Evolutionary conservation across 1,284 basidiomycete genomes (phyloP), one percentile per base, ranked within the genome.

Genomic region (Lentinula novae-zelandiae): DNA sequence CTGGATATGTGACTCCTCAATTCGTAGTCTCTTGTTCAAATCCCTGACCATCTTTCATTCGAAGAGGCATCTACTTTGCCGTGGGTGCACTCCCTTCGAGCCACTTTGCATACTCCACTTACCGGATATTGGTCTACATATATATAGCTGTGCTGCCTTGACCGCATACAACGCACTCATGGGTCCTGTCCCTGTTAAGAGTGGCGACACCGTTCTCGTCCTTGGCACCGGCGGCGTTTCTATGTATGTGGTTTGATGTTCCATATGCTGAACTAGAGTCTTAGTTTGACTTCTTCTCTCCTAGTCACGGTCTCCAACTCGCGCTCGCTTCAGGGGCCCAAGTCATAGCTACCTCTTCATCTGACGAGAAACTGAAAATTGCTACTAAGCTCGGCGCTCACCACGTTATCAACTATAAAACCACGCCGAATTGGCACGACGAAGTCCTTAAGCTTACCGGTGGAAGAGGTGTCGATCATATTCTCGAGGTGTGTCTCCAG

Each of bases 171-270:
- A 75, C 62, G 75, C 75, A 2, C 70, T 81, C 4, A 67, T 71
- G 53, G 78, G 78, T 5, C 70, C 76, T 3, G 66, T 69, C 8
- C 70, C 73, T 5, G 48, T 78, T 58, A 78, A 73, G 60, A 67
- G 69, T 12, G 76, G 75, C 15, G 75, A 78, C 48, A 70, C 66
- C 0, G 76, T 81, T 33, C 73, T 83, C 15, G 71, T 78, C 4
- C 71, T 76, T 15, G 81, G 82, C 4, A 82, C 79, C 0, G 81
- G 80, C 15, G 80, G 80, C 55, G 79, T 82, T 40, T 79, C 78
- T 1, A 72, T 78, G 75, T 76, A 61, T 34, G 72, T 63, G 5
- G 10, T 44, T n/a, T n/a, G 27, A 27, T 27, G n/a, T 49, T 22
- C 31, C 33, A 33, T 5, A 17, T 56, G 22, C 58, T 8, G 48